Evolutionary conservation across 2,329 filamentous ascomycete species (phyloP).

Genomic region (Pseudogymnoascus sp.): DNA sequence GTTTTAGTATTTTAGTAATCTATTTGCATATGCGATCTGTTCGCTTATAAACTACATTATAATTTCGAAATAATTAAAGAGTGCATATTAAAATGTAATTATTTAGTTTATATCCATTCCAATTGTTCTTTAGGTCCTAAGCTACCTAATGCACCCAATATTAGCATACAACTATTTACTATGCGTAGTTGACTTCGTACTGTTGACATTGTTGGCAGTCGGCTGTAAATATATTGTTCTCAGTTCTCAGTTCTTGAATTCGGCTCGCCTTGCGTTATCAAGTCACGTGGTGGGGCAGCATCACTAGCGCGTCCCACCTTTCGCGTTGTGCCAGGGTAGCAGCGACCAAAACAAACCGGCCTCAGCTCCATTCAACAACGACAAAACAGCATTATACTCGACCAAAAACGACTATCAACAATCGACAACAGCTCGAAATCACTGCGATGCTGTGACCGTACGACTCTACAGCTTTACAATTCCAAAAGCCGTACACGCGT

Average conservation of each 20-base stretch:
- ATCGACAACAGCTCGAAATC: conserved; percentile 1
- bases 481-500: background rate
- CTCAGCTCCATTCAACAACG: background rate
- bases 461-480: background rate
- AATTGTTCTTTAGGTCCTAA: background rate
- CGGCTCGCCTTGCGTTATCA: background rate
- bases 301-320: conserved; percentile 7
- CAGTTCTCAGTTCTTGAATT: background rate
- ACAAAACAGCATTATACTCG: background rate
- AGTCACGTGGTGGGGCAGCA: background rate
- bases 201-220: background rate
- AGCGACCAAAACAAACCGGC: conserved; percentile 7
- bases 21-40: too few relatives aligned
- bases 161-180: background rate
- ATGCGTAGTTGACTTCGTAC: too few relatives aligned
- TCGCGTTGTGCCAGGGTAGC: conserved; percentile 7
- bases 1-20: too few relatives aligned
- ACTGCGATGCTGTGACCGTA: conserved; percentile 1
- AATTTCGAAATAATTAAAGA: background rate
- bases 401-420: conserved; percentile 1
- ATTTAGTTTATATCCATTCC: background rate
- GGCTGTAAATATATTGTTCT: background rate
- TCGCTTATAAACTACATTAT: background rate
- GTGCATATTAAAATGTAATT: background rate
- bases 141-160: background rate